Base-by-base conservation (phyloP, 225 moss, liverwort and hornwort genomes). In the Thuidium tamariscinum region DNA sequence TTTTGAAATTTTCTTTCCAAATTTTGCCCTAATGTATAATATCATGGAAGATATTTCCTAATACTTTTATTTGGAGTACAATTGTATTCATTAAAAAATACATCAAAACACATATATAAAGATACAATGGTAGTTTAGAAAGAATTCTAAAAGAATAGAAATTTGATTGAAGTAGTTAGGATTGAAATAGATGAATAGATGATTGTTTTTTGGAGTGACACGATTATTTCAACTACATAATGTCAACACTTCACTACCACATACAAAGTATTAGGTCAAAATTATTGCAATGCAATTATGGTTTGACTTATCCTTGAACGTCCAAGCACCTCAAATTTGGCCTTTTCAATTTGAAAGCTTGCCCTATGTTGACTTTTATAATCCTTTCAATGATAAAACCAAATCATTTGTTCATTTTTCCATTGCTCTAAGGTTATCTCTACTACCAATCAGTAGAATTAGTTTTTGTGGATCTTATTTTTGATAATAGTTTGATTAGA, bases 11-110 rank as follows among this genome's bases (percentile, higher is more conserved):
- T 51, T 69, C 1, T 4, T 15, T 0, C 2, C 13, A 41, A 68
- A 26, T 41, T 0, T 26, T 0, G 1, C 14, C 14, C 25, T 7
- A 4, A 7, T 0, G 0, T 13, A 39, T 3, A 4, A 0, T 39
- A 39, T 68, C 2, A 23, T 25, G 1, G 25, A 41, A 68, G 7
- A 14, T 25, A 23, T 39, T 2, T 39, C 25, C 14, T 14, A 14
- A 23, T 41, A 41, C 1, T 25, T 14, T 41, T 69, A 23, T 0
- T 2, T 41, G 1, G 14, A 41, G 1, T 14, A 41, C 25, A 23
- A 41, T 41, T 41, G 8, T 39, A 39, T 23, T 2, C 2, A 68
- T 39, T 8, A 39, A 14, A 13, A 39, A 39, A 23, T 0, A 68
- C 7, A 7, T 68, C 7, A 13, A 39, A 66, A 11, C n/a, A 1